A percentile compares a stretch with the other conserved stretches of the same genome.
These are phyloP conservation scores for Cenchrus americanus DNA, from an alignment of 176 grass and related monocot species.

Conservation along the genomic window DNA sequence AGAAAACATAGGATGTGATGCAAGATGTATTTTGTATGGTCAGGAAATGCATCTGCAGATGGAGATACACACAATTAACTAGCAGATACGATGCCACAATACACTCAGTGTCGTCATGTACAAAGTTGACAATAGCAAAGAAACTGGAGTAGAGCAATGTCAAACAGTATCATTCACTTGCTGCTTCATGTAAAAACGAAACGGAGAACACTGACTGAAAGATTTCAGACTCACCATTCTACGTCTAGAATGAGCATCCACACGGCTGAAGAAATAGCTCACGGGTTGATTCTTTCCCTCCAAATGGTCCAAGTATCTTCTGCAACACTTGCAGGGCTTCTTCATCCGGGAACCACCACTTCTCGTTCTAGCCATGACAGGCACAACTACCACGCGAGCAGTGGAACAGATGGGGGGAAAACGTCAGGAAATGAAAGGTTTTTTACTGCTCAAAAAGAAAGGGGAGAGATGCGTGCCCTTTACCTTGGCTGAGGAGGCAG, in stretches of 20 bases:
- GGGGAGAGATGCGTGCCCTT: too few relatives aligned
- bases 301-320: constrained; percentile 32
- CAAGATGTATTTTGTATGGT: neutral
- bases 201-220: neutral
- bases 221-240: constrained; percentile 34
- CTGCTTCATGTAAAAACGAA: neutral
- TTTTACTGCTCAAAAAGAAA: too few relatives aligned
- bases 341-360: constrained; percentile 8
- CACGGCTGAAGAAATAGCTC: constrained; percentile 37
- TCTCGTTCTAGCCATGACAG: constrained; percentile 27
- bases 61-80: neutral
- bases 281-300: constrained; percentile 22
- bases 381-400: too few relatives aligned
- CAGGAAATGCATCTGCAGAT: neutral
- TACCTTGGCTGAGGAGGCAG: too few relatives aligned
- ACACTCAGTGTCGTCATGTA: neutral
- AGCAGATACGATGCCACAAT: neutral
- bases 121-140: neutral
- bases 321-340: constrained; percentile 31
- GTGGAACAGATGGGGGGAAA: too few relatives aligned
- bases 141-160: neutral
- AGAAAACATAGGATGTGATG: neutral
- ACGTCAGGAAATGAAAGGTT: too few relatives aligned
- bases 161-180: neutral
- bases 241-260: constrained; percentile 36